Evolutionary conservation across 345 rosid species (phyloP).

Genomic region (Lepidium aucheri): DNA sequence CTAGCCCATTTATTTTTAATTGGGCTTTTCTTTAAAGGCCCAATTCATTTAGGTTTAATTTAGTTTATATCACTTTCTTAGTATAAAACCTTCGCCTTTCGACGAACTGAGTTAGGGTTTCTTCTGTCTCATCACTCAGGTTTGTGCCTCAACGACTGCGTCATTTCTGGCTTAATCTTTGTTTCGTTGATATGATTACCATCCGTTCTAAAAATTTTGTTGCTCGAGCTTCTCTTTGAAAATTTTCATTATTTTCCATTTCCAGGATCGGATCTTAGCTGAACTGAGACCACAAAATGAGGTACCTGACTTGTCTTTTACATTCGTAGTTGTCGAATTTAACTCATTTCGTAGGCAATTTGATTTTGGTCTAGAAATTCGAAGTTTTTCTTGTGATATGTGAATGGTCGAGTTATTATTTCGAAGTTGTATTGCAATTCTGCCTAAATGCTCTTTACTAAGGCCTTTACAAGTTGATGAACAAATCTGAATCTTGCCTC

Average conservation of each 20-base stretch:
- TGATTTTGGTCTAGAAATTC: not conserved
- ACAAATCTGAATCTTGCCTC: not conserved
- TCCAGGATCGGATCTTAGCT: slow-evolving; percentile 9
- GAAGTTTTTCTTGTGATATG: not conserved
- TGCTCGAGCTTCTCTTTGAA: not conserved
- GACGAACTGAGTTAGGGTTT: not conserved
- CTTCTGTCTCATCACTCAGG: slow-evolving; percentile 14
- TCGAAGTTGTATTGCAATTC: not conserved
- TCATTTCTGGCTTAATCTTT: not conserved
- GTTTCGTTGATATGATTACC: not conserved
- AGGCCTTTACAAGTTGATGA: not conserved
- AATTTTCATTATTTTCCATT: not conserved
- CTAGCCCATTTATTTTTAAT: not conserved
- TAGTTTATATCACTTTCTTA: not conserved
- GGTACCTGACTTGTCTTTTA: not conserved
- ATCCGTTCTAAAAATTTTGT: not conserved
- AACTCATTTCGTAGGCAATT: not conserved
- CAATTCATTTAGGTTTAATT: slow-evolving; percentile 5
- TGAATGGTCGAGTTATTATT: not conserved
- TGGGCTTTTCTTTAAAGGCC: slow-evolving; percentile 16
- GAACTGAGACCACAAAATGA: slow-evolving; percentile 14
- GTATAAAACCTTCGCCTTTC: slow-evolving; percentile 1
- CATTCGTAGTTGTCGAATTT: not conserved
- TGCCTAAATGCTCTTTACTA: not conserved
- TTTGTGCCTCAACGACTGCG: not conserved